Conservation (phyloP, 805 yeast species). For the Yarrowia divulgata region DNA sequence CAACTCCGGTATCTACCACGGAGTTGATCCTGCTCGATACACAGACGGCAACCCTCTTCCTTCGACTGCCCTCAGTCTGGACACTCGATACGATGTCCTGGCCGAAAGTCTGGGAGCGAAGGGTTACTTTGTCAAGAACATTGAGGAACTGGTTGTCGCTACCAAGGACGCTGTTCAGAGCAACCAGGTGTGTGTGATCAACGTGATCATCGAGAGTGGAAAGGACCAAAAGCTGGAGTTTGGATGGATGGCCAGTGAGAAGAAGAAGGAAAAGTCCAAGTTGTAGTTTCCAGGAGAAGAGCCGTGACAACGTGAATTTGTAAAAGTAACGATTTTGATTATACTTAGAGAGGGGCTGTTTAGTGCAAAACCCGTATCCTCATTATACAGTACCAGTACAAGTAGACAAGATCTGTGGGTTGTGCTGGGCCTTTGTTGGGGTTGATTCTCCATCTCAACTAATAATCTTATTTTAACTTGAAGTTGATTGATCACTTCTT, state of each 20-base stretch:
- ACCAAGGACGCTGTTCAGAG: constrained; percentile 52
- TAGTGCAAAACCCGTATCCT: too few relatives aligned
- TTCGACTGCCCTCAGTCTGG: constrained; percentile 64
- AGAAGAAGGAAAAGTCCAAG: constrained; percentile 47
- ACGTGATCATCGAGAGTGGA: constrained; percentile 69
- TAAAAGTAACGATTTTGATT: too few relatives aligned
- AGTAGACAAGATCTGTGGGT: too few relatives aligned
- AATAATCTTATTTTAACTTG: too few relatives aligned
- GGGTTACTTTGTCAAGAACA: constrained; percentile 58
- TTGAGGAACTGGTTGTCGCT: constrained; percentile 52
- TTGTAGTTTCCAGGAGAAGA: not conserved
- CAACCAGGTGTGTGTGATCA: constrained; percentile 57
- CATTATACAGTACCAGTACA: too few relatives aligned
- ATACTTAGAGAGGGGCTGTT: too few relatives aligned
- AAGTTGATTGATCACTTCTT: too few relatives aligned
- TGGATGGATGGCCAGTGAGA: constrained; percentile 71
- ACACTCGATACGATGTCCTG: constrained; percentile 64
- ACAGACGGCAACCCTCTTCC: constrained; percentile 53
- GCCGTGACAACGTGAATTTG: too few relatives aligned
- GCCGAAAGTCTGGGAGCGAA: constrained; percentile 64
- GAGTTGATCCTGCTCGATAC: constrained; percentile 54
- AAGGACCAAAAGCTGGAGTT: constrained; percentile 62
- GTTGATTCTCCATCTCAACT: too few relatives aligned
- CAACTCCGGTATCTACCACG: constrained; percentile 76
- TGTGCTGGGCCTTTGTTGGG: too few relatives aligned